Evolutionary conservation across 768 basidiomycete genomes (phyloP).

Genomic region (Xerocomellus chrysenteron): DNA sequence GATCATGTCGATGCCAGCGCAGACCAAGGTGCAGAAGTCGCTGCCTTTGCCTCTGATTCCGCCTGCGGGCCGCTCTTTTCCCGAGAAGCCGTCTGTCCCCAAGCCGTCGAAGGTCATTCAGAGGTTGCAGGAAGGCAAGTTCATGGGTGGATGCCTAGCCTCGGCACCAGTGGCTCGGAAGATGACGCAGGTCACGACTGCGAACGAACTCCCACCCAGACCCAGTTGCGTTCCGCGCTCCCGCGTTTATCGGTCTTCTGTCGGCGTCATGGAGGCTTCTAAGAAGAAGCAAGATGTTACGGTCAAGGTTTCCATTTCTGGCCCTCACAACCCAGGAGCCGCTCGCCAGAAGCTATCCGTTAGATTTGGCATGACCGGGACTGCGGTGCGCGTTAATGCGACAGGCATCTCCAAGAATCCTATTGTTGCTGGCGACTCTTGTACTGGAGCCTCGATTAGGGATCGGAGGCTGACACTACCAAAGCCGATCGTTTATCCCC

Average conservation of each 20-base stretch:
- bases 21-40: background rate
- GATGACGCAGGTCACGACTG: background rate
- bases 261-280: background rate
- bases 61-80: no score
- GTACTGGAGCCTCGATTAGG: background rate
- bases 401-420: background rate
- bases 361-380: background rate
- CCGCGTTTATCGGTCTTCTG: background rate
- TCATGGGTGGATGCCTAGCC: background rate
- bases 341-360: no score
- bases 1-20: background rate
- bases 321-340: background rate
- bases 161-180: background rate
- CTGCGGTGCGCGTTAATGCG: background rate
- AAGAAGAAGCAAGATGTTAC: background rate
- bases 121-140: background rate
- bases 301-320: background rate
- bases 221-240: conserved; percentile 1
- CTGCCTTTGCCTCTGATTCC: background rate
- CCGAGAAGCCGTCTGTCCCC: background rate
- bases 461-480: background rate
- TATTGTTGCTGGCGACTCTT: background rate
- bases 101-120: background rate
- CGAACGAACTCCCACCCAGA: background rate
- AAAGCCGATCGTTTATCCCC: background rate